A percentile compares a stretch with the other conserved stretches of the same genome.
Conservation (phyloP, 306 rosid species). For the cucumber (Cucumis sativus) region Cucumber_9930_V3 NC_026661.2:17250501-17251000, state of each 20-base stretch:
- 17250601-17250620: slow-evolving; percentile 53
- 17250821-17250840: slow-evolving; percentile 95
- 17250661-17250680: slow-evolving; percentile 75
- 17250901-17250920: slow-evolving; percentile 26
- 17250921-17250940: slow-evolving; percentile 68
- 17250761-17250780: slow-evolving; percentile 76
- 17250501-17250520: slow-evolving; percentile 53
- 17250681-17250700: slow-evolving; percentile 50
- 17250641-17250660: slow-evolving; percentile 74
- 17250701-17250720: slow-evolving; percentile 55
- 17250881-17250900: slow-evolving; percentile 27
- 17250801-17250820: slow-evolving; percentile 46
- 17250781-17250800: slow-evolving; percentile 32
- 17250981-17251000: slow-evolving; percentile 27
- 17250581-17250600: slow-evolving; percentile 63
- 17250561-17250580: slow-evolving; percentile 40
- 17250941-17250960: slow-evolving; percentile 75
- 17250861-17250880: slow-evolving; percentile 38
- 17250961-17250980: slow-evolving; percentile 62
- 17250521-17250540: slow-evolving; percentile 20
- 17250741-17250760: slow-evolving; percentile 76
- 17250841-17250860: slow-evolving; percentile 58
- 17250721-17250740: slow-evolving; percentile 31
- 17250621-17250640: slow-evolving; percentile 35
- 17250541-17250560: slow-evolving; percentile 18